A percentile compares a stretch with the other conserved stretches of the same genome.
Evolutionary conservation across 768 basidiomycete genomes (phyloP).

Genomic region (Coprinopsis marcescibilis): DNA sequence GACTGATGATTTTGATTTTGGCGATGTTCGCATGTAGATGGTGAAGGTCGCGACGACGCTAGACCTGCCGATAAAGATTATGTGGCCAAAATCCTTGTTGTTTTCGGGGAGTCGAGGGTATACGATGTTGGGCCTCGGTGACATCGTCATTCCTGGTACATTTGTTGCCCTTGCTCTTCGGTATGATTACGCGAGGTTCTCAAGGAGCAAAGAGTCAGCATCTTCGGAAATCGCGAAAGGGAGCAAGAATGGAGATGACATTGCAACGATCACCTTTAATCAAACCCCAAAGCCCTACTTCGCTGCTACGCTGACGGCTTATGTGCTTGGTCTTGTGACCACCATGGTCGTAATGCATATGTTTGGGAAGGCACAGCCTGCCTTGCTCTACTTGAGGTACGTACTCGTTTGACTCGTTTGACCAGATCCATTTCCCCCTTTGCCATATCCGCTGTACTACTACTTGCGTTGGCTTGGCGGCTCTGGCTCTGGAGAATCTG

Average conservation of each 20-base stretch:
- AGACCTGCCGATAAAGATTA: constrained; percentile 90
- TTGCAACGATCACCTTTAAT: not conserved
- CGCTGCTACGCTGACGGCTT: constrained; percentile 58
- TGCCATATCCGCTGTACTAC: not conserved
- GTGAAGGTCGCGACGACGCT: constrained; percentile 85
- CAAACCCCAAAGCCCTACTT: constrained; percentile 73
- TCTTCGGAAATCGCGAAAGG: not conserved
- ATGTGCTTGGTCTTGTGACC: constrained; percentile 61
- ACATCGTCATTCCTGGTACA: constrained; percentile 60
- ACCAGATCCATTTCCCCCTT: not conserved
- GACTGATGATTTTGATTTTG: not conserved
- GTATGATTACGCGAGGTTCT: constrained; percentile 50
- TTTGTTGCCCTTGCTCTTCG: constrained; percentile 85
- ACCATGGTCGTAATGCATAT: constrained; percentile 87
- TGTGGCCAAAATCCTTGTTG: constrained; percentile 69
- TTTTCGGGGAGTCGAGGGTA: constrained; percentile 53
- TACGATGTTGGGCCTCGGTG: constrained; percentile 91
- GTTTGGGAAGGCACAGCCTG: constrained; percentile 78
- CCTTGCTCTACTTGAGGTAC: constrained; percentile 85
- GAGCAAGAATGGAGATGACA: not conserved
- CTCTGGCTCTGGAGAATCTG: too few relatives aligned
- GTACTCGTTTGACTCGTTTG: constrained; percentile 13
- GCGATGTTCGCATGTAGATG: constrained; percentile 72
- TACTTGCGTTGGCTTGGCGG: not conserved
- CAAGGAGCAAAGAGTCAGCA: not conserved